Evolutionary conservation across 306 rosid species (phyloP).

Genomic region (Prunus davidiana): DNA sequence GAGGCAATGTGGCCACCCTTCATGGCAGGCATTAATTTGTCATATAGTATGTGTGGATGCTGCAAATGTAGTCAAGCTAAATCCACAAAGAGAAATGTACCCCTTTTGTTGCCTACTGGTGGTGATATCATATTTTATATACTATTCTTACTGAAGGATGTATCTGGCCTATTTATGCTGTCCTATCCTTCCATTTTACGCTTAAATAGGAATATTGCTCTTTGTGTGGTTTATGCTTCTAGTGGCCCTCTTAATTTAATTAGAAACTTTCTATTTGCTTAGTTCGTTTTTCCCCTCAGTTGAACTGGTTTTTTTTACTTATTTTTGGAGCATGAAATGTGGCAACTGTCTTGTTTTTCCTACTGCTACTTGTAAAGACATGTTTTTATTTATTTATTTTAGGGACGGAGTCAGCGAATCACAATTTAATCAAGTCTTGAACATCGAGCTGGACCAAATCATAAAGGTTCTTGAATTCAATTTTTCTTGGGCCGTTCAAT

Average conservation of each 20-base stretch:
- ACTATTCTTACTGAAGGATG: background rate
- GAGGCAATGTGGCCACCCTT: no score
- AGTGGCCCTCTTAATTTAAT: background rate
- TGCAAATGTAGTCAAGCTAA: no score
- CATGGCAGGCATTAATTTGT: no score
- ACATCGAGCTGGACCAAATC: conserved; percentile 82
- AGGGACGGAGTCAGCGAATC: conserved; percentile 97
- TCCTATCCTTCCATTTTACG: background rate
- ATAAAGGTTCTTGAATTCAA: conserved; percentile 53
- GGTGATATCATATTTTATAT: no score
- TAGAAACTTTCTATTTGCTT: background rate
- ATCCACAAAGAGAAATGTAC: no score
- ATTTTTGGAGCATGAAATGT: background rate
- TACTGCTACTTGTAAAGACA: conserved; percentile 9
- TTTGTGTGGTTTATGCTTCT: background rate
- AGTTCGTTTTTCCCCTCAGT: background rate
- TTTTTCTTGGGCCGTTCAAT: background rate
- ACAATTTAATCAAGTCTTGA: conserved; percentile 82
- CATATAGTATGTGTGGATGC: no score
- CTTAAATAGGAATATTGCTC: background rate
- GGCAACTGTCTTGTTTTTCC: background rate
- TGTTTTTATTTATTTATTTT: conserved; percentile 15
- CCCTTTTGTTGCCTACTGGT: no score
- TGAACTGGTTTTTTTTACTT: background rate
- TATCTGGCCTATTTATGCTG: background rate